Conservation (phyloP, 225 moss, liverwort and hornwort species). For the Thuidium tamariscinum region DNA sequence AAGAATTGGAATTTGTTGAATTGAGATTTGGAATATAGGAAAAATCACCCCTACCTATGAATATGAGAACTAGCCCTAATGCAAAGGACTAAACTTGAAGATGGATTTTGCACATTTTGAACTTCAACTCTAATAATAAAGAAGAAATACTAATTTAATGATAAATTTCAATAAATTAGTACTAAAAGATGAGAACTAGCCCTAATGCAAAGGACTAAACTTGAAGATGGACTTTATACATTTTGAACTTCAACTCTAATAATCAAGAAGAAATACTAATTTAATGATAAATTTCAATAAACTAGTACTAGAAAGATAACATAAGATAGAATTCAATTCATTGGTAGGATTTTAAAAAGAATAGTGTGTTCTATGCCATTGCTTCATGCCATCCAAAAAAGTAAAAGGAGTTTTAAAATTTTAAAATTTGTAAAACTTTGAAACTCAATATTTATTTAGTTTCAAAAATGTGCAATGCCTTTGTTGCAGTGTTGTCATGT, state of each 20-base stretch:
- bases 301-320: not conserved
- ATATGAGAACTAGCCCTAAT: rapidly evolving
- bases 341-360: not conserved
- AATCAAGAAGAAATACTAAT: not conserved
- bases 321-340: not conserved
- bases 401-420: no score
- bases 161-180: not conserved
- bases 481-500: no score
- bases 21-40: not conserved
- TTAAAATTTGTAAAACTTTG: no score
- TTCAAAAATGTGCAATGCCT: no score
- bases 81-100: not conserved
- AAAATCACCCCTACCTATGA: rapidly evolving
- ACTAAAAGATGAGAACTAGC: not conserved
- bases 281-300: not conserved
- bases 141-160: not conserved
- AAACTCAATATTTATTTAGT: no score
- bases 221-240: not conserved
- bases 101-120: not conserved
- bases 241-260: not conserved
- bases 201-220: rapidly evolving
- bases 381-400: no score
- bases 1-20: no score
- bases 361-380: no score
- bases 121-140: not conserved